These are phyloP conservation scores for Claviceps arundinis DNA, from an alignment of 2,329 filamentous ascomycete genomes.

Conservation along the genomic window DNA sequence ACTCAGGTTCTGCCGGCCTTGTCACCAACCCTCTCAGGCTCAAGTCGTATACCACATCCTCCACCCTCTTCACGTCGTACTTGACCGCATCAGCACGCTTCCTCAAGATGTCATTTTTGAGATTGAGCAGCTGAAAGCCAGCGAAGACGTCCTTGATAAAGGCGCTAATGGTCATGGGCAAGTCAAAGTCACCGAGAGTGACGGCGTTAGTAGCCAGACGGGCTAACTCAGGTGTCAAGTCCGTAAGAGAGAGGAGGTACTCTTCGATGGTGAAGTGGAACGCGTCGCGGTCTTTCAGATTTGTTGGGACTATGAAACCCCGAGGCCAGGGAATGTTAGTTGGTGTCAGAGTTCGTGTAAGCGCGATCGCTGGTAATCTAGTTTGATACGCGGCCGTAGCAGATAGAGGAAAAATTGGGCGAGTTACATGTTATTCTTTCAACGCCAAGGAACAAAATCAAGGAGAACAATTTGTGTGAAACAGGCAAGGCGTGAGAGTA, in stretches of 20 bases:
- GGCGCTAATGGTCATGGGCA: slow-evolving; percentile 75
- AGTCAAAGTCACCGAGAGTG: slow-evolving; percentile 68
- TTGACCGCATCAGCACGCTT: slow-evolving; percentile 88
- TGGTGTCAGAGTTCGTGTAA: not conserved
- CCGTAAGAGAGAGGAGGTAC: slow-evolving; percentile 80
- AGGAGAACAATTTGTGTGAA: no score
- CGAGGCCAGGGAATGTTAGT: not conserved
- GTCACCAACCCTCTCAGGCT: slow-evolving; percentile 72
- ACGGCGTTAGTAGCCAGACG: slow-evolving; percentile 91
- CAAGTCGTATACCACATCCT: slow-evolving; percentile 95
- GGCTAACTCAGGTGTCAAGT: slow-evolving; percentile 78
- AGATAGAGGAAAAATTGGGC: no score
- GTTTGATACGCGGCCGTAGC: no score
- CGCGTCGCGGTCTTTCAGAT: slow-evolving; percentile 74
- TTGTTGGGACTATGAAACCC: slow-evolving; percentile 57
- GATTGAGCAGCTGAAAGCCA: slow-evolving; percentile 90
- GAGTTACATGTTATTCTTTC: no score
- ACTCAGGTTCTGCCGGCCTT: slow-evolving; percentile 18
- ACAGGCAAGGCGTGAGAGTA: no score
- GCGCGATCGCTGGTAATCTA: no score
- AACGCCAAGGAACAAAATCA: no score
- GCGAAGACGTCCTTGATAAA: slow-evolving; percentile 95
- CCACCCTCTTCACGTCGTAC: slow-evolving; percentile 94
- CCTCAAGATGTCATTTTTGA: slow-evolving; percentile 88
- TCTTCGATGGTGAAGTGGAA: slow-evolving; percentile 98